These are phyloP conservation scores for Rhizopogon rudus DNA, from an alignment of 768 basidiomycete genomes.

Conservation along the genomic window DNA sequence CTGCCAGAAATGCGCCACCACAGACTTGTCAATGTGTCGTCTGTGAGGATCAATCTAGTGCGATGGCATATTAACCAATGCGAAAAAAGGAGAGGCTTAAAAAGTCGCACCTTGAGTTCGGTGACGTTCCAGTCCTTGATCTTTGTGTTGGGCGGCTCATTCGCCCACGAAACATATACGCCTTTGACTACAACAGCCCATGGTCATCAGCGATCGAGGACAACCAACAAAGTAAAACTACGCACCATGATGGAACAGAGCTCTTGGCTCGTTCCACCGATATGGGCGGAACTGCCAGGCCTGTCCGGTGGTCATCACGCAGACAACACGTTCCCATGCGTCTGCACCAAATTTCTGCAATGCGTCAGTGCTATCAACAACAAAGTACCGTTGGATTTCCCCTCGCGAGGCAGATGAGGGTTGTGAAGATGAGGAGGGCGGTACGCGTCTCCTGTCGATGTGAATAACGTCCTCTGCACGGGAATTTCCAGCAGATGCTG, in stretches of 20 bases:
- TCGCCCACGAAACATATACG: slow-evolving; percentile 91
- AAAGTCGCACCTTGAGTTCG: slow-evolving; percentile 69
- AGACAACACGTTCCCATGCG: slow-evolving; percentile 95
- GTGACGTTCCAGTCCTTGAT: slow-evolving; percentile 98
- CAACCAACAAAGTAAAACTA: neutral
- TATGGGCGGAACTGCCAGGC: slow-evolving; percentile 98
- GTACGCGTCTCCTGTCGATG: slow-evolving; percentile 81
- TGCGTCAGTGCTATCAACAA: slow-evolving; percentile 92
- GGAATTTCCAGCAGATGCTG: slow-evolving; percentile 64
- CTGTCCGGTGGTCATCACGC: slow-evolving; percentile 97
- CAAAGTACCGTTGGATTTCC: slow-evolving; percentile 64
- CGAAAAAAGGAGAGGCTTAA: neutral
- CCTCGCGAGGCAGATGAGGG: slow-evolving; percentile 18
- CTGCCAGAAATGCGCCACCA: slow-evolving; percentile 96
- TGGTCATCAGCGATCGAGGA: neutral
- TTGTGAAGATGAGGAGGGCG: slow-evolving; percentile 20
- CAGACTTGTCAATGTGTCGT: slow-evolving; percentile 90
- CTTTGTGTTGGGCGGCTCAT: slow-evolving; percentile 83
- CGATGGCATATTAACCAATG: neutral
- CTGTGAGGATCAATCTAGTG: slow-evolving; percentile 82
- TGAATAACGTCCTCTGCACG: slow-evolving; percentile 80
- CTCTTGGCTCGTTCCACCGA: slow-evolving; percentile 92
- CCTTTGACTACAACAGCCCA: slow-evolving; percentile 69
- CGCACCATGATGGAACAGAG: slow-evolving; percentile 90
- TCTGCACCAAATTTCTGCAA: slow-evolving; percentile 88